phyloP scores from a whole-genome alignment of 495 filamentous ascomycete genomes.

The Trichocladium uniseriatum region DNA sequence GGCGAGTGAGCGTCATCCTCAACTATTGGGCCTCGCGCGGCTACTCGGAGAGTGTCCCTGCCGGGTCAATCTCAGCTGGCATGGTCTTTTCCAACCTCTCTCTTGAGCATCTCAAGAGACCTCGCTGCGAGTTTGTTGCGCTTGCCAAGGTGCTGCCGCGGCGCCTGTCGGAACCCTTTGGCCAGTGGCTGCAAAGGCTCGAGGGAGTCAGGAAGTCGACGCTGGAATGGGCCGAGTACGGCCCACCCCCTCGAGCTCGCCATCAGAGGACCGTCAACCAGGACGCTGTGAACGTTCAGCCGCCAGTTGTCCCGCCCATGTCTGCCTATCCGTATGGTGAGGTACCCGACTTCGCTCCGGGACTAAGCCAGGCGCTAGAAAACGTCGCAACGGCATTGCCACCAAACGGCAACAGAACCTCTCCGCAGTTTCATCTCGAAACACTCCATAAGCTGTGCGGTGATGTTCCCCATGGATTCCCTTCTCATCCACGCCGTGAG shows the following conservation, averaged over 20 bases:
- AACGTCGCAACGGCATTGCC: no score
- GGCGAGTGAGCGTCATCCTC: neutral
- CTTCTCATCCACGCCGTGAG: neutral
- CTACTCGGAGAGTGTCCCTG: neutral
- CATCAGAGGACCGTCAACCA: neutral
- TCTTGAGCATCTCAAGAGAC: neutral
- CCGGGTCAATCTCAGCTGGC: neutral
- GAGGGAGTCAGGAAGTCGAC: neutral
- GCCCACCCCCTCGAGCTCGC: neutral
- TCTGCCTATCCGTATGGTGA: no score
- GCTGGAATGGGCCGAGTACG: neutral
- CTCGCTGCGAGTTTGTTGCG: conserved; percentile 7
- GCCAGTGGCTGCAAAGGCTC: conserved; percentile 1
- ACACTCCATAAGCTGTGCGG: conserved; percentile 9
- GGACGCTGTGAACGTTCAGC: neutral
- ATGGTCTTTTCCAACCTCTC: neutral
- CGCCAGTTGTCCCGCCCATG: neutral
- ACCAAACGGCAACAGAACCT: no score
- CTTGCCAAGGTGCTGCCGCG: neutral
- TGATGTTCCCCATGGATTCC: neutral
- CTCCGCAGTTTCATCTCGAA: conserved; percentile 2
- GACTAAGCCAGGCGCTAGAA: no score
- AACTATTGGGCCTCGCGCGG: conserved; percentile 11
- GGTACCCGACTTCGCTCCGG: no score
- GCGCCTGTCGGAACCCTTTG: neutral